Percentiles rank a stretch among this genome's conserved stretches.
Evolutionary conservation across 108 stramenopile genomes (phyloP).

Genomic region (Phaeodactylum tricornutum): DNA sequence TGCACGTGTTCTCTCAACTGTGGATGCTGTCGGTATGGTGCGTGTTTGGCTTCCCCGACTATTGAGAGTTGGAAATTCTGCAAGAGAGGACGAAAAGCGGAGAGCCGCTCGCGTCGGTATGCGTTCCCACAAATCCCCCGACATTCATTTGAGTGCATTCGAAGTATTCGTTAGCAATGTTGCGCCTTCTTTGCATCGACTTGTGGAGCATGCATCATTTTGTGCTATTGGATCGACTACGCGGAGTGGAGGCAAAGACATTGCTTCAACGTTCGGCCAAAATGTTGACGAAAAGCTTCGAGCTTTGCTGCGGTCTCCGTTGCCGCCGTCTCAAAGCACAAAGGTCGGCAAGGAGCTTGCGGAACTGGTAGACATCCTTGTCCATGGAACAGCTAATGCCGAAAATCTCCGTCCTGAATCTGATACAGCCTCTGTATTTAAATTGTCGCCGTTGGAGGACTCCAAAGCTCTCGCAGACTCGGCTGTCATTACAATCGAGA

Average conservation of each 20-base stretch:
- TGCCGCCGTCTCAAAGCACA: constrained; percentile 69
- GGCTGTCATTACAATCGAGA: constrained; percentile 69
- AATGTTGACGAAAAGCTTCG: constrained; percentile 55
- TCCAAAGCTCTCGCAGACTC: constrained; percentile 52
- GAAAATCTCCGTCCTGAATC: constrained; percentile 24
- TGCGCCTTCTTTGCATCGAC: constrained; percentile 41
- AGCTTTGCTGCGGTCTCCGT: constrained; percentile 47
- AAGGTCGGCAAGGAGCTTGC: constrained; percentile 78
- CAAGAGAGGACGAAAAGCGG: constrained; percentile 76
- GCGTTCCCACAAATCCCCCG: not conserved
- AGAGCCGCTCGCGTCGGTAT: constrained; percentile 34
- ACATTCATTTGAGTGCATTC: constrained; percentile 33
- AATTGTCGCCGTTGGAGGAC: constrained; percentile 46
- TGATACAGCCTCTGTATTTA: constrained; percentile 11
- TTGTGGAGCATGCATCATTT: constrained; percentile 74
- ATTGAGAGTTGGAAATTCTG: constrained; percentile 62
- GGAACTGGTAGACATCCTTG: constrained; percentile 56
- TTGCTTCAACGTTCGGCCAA: constrained; percentile 71
- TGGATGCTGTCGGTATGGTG: constrained; percentile 50
- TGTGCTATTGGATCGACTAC: constrained; percentile 71
- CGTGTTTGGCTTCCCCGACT: constrained; percentile 72
- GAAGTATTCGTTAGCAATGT: constrained; percentile 61
- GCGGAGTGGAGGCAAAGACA: constrained; percentile 42
- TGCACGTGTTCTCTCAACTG: constrained; percentile 58
- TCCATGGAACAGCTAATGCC: constrained; percentile 29